A percentile compares a stretch with the other conserved stretches of the same genome.
Conservation (phyloP, 768 basidiomycete genomes). For the Lactarius akahatsu region DNA sequence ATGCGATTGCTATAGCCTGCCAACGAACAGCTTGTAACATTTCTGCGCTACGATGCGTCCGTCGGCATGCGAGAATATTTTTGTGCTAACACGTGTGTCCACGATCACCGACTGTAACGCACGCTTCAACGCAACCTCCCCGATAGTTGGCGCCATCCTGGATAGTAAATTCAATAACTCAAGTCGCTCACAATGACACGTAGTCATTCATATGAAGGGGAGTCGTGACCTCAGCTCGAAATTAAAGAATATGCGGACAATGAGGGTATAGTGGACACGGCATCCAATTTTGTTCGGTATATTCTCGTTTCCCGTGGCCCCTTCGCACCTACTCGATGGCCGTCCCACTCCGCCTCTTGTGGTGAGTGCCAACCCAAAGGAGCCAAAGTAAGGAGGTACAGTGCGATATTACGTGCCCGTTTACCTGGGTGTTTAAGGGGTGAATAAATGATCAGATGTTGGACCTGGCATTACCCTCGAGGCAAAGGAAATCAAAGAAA, state of each 20-base stretch:
- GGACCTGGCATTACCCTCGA: constrained; percentile 5
- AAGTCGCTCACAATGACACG: constrained; percentile 10
- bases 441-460: constrained; percentile 16
- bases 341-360: neutral
- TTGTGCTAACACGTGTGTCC: neutral
- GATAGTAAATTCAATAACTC: neutral
- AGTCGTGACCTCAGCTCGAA: constrained; percentile 3
- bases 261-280: neutral
- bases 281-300: neutral
- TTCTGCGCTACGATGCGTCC: neutral
- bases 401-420: neutral
- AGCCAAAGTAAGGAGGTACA: neutral
- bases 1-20: neutral
- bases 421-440: neutral
- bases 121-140: neutral
- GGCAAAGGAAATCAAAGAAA: neutral
- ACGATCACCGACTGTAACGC: neutral
- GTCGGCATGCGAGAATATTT: constrained; percentile 1
- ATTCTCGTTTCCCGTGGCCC: neutral
- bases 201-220: constrained; percentile 4
- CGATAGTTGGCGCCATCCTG: neutral
- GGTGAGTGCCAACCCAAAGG: constrained; percentile 1
- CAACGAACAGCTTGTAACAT: neutral
- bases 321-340: neutral
- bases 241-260: constrained; percentile 1